Percentiles rank a stretch among this genome's conserved stretches.
Conservation (phyloP, 352 stramenopile genomes). For the Phytopythium kandeliae region DNA sequence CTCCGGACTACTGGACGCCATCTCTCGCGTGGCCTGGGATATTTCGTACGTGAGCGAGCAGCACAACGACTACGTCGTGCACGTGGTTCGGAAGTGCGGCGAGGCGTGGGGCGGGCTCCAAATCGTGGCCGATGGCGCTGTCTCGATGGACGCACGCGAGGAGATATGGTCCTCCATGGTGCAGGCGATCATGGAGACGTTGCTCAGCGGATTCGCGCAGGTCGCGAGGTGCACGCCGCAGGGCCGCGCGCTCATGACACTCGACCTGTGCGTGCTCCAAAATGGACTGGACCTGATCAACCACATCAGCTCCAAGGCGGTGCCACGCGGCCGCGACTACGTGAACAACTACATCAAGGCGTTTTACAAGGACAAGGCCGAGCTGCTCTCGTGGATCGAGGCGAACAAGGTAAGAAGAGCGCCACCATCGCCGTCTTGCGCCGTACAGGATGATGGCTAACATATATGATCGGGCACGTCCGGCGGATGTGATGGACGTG, state of each 20-base stretch:
- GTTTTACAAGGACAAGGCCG: constrained; percentile 84
- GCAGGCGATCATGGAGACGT: constrained; percentile 81
- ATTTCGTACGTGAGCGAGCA: constrained; percentile 58
- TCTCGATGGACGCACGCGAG: constrained; percentile 62
- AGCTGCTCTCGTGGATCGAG: constrained; percentile 81
- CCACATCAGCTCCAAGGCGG: constrained; percentile 46
- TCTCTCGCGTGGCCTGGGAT: constrained; percentile 58
- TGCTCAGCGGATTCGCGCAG: constrained; percentile 91
- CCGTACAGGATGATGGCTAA: no score
- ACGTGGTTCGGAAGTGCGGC: constrained; percentile 74
- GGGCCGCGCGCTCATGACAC: constrained; percentile 94
- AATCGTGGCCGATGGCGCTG: constrained; percentile 53
- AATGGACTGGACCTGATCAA: constrained; percentile 80
- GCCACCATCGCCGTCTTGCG: no score
- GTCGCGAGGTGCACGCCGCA: constrained; percentile 91
- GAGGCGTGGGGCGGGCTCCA: constrained; percentile 73
- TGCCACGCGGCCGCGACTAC: constrained; percentile 50
- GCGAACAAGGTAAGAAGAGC: constrained; percentile 63
- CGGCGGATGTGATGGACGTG: not conserved
- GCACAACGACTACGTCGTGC: constrained; percentile 77
- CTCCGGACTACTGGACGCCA: constrained; percentile 29
- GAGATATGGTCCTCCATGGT: constrained; percentile 81
- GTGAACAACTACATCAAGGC: constrained; percentile 87
- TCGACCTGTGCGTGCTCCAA: constrained; percentile 93
- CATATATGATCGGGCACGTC: no score